Evolutionary conservation across 2,329 filamentous ascomycete genomes (phyloP), one percentile per base, ranked within the genome.

Genomic region (Epichloe typhina): DNA sequence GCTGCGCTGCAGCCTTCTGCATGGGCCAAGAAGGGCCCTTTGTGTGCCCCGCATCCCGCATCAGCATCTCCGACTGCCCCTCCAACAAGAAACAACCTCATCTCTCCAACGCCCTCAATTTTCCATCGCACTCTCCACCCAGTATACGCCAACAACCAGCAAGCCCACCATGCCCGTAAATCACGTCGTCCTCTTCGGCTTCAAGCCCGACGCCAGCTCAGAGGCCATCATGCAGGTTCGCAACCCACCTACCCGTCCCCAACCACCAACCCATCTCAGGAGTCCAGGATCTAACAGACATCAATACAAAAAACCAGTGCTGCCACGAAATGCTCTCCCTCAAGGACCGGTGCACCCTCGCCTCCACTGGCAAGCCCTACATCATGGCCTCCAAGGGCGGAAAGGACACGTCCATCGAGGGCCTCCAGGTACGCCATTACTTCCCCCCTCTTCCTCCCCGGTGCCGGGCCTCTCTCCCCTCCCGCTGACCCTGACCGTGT

Each of bases 331-430:
- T 71, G 48, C 55, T 84, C 5, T 71, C 64, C 1, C 68, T 88
- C 2, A 73, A 74, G 56, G 67, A 78, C 5, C 71, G 70, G 6
- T 88, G 84, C 61, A 45, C 85, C 17, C 80, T 84, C 56, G 79
- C 83, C 2, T 68, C 65, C 1, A 76, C 78, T 0, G 66, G 78
- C 13, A 67, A 73, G 54, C 74, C 76, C 0, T 87, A 87, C 58
- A 74, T 87, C 53, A 74, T 72, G 54, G 73, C 73, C 0, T 66
- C 74, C 19, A 71, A 70, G 3, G 83, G 81, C 2, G 84, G 84
- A 1, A 66, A 65, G 46, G 77, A 87, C 59, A 82, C 78, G 54
- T 83, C 77, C 31, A 70, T 72, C 0, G 82, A 86, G 64, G 77
- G 76, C 5, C 59, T 73, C 6, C 74, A 81, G 66, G 82, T 83